These are phyloP conservation scores for Tuber microsphaerosporum DNA, from an alignment of 495 filamentous ascomycete species.

Conservation along the genomic window DNA sequence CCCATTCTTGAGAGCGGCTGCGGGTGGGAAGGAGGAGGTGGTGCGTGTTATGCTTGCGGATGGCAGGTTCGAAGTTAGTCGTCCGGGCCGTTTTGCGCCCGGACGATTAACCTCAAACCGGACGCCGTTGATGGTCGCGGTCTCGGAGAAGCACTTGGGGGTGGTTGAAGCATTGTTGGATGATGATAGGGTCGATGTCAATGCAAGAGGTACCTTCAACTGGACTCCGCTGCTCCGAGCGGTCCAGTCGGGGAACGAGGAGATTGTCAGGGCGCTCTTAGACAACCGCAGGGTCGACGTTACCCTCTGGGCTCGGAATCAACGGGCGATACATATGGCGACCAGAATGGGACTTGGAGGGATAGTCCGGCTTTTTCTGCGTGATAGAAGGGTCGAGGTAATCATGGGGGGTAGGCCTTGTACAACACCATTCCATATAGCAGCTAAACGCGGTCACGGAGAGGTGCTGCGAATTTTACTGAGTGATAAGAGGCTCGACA, in stretches of 20 bases:
- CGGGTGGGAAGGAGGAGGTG: not conserved
- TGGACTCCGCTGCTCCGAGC: not conserved
- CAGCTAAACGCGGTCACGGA: not conserved
- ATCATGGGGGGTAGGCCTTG: not conserved
- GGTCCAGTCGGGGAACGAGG: not conserved
- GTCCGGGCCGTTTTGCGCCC: not conserved
- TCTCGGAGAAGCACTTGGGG: not conserved
- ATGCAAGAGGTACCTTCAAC: not conserved
- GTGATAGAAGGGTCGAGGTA: not conserved
- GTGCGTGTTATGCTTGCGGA: constrained; percentile 1
- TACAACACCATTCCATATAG: constrained; percentile 1
- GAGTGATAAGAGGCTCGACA: not conserved
- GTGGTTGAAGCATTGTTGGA: not conserved
- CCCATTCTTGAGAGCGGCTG: not conserved
- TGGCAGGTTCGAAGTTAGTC: not conserved
- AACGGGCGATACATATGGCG: not conserved
- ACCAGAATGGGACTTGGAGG: not conserved
- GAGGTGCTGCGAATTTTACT: not conserved
- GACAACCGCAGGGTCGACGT: not conserved
- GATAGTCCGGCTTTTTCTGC: not conserved
- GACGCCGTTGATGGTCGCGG: not conserved
- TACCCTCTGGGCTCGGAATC: not conserved
- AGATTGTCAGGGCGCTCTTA: not conserved
- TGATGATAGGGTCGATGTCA: not conserved
- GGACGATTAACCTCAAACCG: not conserved